Evolutionary conservation across 2,329 filamentous ascomycete genomes (phyloP), one percentile per base, ranked within the genome.

Genomic region (Talaromyces amestolkiae): DNA sequence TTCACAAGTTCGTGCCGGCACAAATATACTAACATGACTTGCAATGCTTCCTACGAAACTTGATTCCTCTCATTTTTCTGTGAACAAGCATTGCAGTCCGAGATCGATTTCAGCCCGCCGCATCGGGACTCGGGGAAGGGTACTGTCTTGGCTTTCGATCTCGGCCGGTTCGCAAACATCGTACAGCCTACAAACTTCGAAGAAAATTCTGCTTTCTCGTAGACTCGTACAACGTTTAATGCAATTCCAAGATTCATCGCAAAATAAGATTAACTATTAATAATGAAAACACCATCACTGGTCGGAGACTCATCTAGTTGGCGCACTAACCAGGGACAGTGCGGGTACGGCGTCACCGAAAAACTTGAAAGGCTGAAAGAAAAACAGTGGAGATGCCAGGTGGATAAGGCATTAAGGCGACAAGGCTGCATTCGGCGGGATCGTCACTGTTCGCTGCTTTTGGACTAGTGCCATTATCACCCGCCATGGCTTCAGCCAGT

Each of bases 331-430:
- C 22, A 35, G 13, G 33, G 13, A 19, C 56, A 15, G 22, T 41
- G 51, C 56, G 56, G 37, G 58, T 60, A 60, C 58, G 37, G 58
- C 58, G 58, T 45, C 37, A 27, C 58, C 37, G 58, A 60, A 27
- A 60, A 60, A 47, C 3, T 13, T 24, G 49, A 11, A 37, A 13
- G 9, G 13, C 49, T 53, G 49, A 5, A 53, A 53, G 49, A 24
- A 56, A 56, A 22, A 56, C 53, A 56, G 53, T 56, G 53, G 53
- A 17, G 51, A 24, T 60, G 37, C 39, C 58, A 60, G 43, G 27
- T 51, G 60, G 43, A 7, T 33, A 27, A 37, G 19, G 59, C 13
- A 24, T 53, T 22, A 39, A 33, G 15, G 27, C 11, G 17, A 19
- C 27, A 37, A 27, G 31, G 43, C 59, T 51, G 59, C 47, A 51